Percentiles rank a stretch among this genome's conserved stretches.
Evolutionary conservation across 495 filamentous ascomycete genomes (phyloP).

Genomic region (Entonaema liquescens): DNA sequence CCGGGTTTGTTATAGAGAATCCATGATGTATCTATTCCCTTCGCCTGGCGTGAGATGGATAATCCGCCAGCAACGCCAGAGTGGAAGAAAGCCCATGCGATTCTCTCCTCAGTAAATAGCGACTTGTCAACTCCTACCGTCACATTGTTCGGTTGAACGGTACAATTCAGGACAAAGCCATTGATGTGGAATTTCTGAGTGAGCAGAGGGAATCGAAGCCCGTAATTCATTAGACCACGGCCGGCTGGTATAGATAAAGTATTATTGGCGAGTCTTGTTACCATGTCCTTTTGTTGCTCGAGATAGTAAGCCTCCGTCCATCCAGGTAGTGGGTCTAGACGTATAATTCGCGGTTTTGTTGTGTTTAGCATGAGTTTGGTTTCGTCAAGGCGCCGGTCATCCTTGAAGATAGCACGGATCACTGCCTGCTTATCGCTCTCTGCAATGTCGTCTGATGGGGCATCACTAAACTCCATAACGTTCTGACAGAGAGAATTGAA

Average conservation of each 20-base stretch:
- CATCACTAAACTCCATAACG: slow-evolving; percentile 51
- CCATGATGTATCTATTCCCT: slow-evolving; percentile 97
- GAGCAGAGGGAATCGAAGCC: slow-evolving; percentile 80
- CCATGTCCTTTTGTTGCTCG: slow-evolving; percentile 90
- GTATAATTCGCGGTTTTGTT: slow-evolving; percentile 75
- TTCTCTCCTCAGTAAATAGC: slow-evolving; percentile 90
- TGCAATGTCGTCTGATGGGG: slow-evolving; percentile 52
- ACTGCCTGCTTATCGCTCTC: slow-evolving; percentile 83
- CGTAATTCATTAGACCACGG: slow-evolving; percentile 83
- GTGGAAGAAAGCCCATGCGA: slow-evolving; percentile 98
- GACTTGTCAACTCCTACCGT: slow-evolving; percentile 86
- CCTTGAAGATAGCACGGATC: slow-evolving; percentile 84
- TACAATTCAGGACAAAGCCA: slow-evolving; percentile 86
- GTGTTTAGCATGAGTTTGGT: slow-evolving; percentile 81
- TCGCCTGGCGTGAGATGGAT: slow-evolving; percentile 86
- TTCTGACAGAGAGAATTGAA: slow-evolving; percentile 68
- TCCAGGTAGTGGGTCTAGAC: slow-evolving; percentile 75
- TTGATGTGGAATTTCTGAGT: slow-evolving; percentile 89
- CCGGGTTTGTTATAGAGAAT: slow-evolving; percentile 95
- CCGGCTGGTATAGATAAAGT: slow-evolving; percentile 89
- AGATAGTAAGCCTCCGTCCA: slow-evolving; percentile 89
- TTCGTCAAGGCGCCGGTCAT: slow-evolving; percentile 87
- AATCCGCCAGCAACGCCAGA: slow-evolving; percentile 90
- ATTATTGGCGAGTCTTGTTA: slow-evolving; percentile 81
- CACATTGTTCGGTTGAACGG: slow-evolving; percentile 90